Evolutionary conservation across 106 monocot species (phyloP).

Genomic region (Platanthera zijinensis): DNA sequence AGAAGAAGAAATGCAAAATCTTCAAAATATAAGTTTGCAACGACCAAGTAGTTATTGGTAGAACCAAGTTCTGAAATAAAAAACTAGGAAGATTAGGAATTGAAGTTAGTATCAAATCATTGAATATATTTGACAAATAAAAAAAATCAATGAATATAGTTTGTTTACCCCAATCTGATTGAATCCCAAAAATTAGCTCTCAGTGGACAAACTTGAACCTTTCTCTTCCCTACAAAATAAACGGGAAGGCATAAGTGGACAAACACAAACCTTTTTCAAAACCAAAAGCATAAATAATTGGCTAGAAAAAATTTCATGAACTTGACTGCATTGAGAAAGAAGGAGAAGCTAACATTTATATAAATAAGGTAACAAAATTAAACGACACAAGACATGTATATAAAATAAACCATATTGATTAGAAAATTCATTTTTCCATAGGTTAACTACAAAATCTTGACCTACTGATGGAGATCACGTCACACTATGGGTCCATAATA

Average conservation of each 20-base stretch:
- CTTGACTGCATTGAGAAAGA: too few relatives aligned
- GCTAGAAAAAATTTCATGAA: too few relatives aligned
- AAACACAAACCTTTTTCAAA: constrained; percentile 15
- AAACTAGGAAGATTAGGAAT: not conserved
- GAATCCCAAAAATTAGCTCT: constrained; percentile 86
- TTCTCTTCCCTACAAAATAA: constrained; percentile 47
- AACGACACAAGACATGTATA: not conserved
- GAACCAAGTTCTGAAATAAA: not conserved
- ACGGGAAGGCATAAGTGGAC: constrained; percentile 11
- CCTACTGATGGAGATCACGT: too few relatives aligned
- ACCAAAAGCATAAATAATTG: not conserved
- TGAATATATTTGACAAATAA: not conserved
- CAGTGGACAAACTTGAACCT: constrained; percentile 18
- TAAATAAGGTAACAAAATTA: not conserved
- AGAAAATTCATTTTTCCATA: too few relatives aligned
- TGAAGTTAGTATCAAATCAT: constrained; percentile 2
- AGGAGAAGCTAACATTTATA: not conserved
- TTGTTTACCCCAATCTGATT: constrained; percentile 71
- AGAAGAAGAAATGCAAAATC: not conserved
- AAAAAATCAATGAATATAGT: constrained; percentile 21
- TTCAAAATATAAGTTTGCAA: not conserved
- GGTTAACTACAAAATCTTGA: too few relatives aligned
- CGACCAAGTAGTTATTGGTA: not conserved
- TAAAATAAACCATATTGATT: not conserved
- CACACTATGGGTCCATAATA: too few relatives aligned